phyloP scores from a whole-genome alignment of 2,329 filamentous ascomycete species.

The Tricladium varicosporioides region DNA sequence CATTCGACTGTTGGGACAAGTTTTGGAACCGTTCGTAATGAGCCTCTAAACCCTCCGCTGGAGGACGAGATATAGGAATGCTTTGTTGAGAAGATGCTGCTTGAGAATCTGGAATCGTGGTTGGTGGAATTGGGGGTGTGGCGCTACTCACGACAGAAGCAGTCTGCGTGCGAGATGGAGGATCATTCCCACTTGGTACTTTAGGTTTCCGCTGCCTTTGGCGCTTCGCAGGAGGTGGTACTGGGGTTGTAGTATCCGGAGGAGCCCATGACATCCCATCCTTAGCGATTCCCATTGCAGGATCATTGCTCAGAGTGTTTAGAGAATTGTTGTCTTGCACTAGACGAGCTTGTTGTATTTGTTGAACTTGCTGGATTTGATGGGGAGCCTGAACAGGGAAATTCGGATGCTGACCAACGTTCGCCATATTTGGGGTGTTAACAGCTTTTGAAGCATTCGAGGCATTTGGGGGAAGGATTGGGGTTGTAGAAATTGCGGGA shows the following conservation, averaged over 20 bases:
- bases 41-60: conserved; percentile 33
- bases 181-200: conserved; percentile 27
- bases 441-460: not conserved
- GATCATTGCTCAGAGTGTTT: conserved; percentile 12
- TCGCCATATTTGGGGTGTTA: conserved; percentile 1
- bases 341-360: conserved; percentile 1
- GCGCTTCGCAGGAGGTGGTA: conserved; percentile 37
- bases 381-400: conserved; percentile 5
- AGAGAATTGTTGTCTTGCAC: conserved; percentile 1
- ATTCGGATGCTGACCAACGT: not conserved
- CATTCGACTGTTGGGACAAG: conserved; percentile 27
- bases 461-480: conserved; percentile 6
- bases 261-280: conserved; percentile 29
- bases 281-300: conserved; percentile 19
- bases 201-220: conserved; percentile 40
- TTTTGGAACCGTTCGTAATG: conserved; percentile 34
- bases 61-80: conserved; percentile 27
- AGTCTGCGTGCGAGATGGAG: conserved; percentile 25
- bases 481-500: conserved; percentile 10
- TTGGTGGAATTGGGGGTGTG: conserved; percentile 29
- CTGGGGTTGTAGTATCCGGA: conserved; percentile 23
- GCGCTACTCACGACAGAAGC: conserved; percentile 28
- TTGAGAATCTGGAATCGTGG: conserved; percentile 31
- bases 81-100: conserved; percentile 19
- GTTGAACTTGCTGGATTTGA: not conserved